Evolutionary conservation across 148 eudicot species (phyloP), one percentile per base, ranked within the genome.

Genomic region (Amaranthus hypochondriacus): DNA sequence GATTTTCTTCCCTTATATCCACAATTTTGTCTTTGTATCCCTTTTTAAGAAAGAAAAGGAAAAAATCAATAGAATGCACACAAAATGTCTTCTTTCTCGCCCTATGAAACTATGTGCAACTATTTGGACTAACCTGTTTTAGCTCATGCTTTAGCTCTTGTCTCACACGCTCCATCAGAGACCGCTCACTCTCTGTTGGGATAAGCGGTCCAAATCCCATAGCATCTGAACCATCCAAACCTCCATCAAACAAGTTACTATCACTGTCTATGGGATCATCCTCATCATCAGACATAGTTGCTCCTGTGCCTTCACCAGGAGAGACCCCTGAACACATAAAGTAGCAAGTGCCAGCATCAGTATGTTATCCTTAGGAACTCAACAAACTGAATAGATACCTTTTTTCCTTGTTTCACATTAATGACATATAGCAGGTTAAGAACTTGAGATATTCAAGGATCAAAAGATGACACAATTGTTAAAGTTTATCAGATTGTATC

Each of bases 221-320:
- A 75, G 70, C 81, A 80, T 91, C 97, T 50, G 70, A 51, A 5
- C 87, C 92, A 72, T 92, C 97, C 48, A 89, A 73, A 71, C 86
- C 78, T 77, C 93, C 97, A 70, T 89, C 94, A 73, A 87, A 87
- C 75, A 92, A 56, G 83, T 87, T 88, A 56, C 83, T 72, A 28
- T 88, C 97, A 66, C 90, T 87, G 51, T 89, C 92, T 59, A 80
- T 86, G 5, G 87, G 92, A 58, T 89, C 97, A 59, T 93, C 95
- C 3, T 93, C 98, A 42, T 93, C 98, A 75, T 93, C 98, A 5
- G 98, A 93, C 98, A 93, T 93, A 49, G 97, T 91, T 48, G 98
- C 96, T 28, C 97, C 98, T 42, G 97, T 89, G 51, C 98, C 97
- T 82, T 91, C 97, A 18, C 89, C 94, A 47, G 95, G 94, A 50